These are phyloP conservation scores for Gossypium schwendimanii DNA, from an alignment of 441 rosid species.

Conservation along the genomic window DNA sequence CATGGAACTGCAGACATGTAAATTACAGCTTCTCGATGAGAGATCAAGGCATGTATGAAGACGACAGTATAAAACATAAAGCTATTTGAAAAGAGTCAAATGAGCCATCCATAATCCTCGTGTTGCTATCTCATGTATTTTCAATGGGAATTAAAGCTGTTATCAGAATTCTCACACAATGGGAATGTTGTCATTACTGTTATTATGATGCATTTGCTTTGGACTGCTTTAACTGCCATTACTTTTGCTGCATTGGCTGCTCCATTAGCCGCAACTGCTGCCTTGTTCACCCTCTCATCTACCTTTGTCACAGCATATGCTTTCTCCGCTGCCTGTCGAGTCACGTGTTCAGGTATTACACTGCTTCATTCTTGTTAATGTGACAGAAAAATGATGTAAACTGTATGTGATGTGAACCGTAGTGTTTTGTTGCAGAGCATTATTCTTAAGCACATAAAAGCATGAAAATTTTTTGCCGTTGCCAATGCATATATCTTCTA, in stretches of 20 bases:
- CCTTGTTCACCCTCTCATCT: slow-evolving; percentile 78
- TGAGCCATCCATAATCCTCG: slow-evolving; percentile 4
- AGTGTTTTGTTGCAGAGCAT: not conserved
- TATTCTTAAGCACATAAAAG: not conserved
- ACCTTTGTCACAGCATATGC: slow-evolving; percentile 82
- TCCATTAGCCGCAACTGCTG: slow-evolving; percentile 72
- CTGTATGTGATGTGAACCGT: not conserved
- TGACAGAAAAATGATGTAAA: not conserved
- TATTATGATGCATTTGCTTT: slow-evolving; percentile 50
- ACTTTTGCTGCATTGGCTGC: slow-evolving; percentile 88
- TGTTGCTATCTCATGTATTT: not conserved
- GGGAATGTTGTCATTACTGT: slow-evolving; percentile 37
- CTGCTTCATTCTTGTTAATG: not conserved
- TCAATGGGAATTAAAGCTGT: not conserved
- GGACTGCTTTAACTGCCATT: slow-evolving; percentile 75
- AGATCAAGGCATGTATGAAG: slow-evolving; percentile 12
- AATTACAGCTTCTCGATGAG: slow-evolving; percentile 3
- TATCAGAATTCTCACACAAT: slow-evolving; percentile 32
- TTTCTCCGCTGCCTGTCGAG: slow-evolving; percentile 63
- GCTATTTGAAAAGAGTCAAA: slow-evolving; percentile 11
- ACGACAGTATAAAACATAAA: slow-evolving; percentile 7
- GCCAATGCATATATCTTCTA: not conserved
- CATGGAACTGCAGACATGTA: not conserved
- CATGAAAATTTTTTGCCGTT: not conserved
- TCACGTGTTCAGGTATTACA: slow-evolving; percentile 41